A percentile compares a stretch with the other conserved stretches of the same genome.
These are phyloP conservation scores for Trichomonas tenax DNA, from an alignment of 208 protist genomes.

Conservation along the genomic window DNA sequence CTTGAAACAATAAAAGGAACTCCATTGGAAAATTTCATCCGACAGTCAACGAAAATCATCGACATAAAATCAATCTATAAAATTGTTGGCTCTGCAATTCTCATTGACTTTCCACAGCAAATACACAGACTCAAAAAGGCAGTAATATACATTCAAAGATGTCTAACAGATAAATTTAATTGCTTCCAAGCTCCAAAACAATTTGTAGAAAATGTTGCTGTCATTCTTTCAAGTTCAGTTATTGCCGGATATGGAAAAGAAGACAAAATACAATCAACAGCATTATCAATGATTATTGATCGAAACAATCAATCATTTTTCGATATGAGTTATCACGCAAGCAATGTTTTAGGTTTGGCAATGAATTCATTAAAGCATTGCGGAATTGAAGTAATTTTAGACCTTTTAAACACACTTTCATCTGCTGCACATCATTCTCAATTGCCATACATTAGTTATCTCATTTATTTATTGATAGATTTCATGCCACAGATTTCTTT, in stretches of 20 bases:
- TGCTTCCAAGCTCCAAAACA: not conserved
- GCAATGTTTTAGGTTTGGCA: not conserved
- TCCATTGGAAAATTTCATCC: not conserved
- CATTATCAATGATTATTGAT: too few species aligned
- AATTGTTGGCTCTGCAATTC: not conserved
- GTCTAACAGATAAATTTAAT: not conserved
- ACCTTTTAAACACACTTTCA: not conserved
- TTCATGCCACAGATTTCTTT: not conserved
- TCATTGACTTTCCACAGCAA: not conserved
- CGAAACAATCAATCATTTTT: not conserved
- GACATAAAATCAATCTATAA: not conserved
- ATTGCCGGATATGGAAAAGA: not conserved
- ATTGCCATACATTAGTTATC: not conserved
- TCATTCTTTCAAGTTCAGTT: not conserved
- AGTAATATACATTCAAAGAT: not conserved
- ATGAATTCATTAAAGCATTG: not conserved
- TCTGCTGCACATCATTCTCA: not conserved
- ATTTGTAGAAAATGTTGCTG: not conserved
- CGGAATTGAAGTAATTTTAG: not conserved
- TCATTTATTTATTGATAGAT: not conserved
- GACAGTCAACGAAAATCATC: not conserved
- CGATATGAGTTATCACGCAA: not conserved
- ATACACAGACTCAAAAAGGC: not conserved
- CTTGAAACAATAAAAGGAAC: not conserved
- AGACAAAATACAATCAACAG: too few species aligned